Base-by-base conservation (phyloP, 495 filamentous ascomycete species). In the Tricharina praecox region DNA sequence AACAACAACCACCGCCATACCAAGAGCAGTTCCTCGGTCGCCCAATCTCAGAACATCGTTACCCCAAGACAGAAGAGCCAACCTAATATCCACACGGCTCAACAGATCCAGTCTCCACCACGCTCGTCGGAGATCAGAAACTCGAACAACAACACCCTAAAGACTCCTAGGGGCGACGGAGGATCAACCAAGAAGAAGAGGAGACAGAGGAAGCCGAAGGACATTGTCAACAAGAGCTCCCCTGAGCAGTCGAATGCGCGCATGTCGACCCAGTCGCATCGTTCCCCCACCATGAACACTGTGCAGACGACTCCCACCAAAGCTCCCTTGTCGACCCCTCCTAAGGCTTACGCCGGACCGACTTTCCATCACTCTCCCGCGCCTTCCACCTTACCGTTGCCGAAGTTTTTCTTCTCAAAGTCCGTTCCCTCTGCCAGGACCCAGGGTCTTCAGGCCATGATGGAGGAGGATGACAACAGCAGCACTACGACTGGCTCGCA, bases 301-400 rank as follows among this genome's bases (percentile, higher is more conserved):
- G 8, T 7, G 11, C 24, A 21, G 4, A 20, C 43, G 18, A 46
- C 43, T 16, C 30, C 25, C 13, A 46, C 25, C 3, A 32, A 46
- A n/a, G n/a, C n/a, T 20, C 15, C 34, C 8, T n/a, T 61, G 16
- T 67, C 66, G 11, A 72, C 74, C 19, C 65, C 73, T 15, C 71
- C 68, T 35, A 60, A 73, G 50, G 71, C 83, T 49, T 99, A 94
- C 63, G 90, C 90, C 11, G 90, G 90, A 13, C 82, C 87, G 13
- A 92, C 84, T 0, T 99, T 99, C 63, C 88, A 95, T 61, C 81
- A 84, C 9, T 99, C 90, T 1, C 90, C 90, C 11, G 87, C 86
- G 2, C 82, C 92, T 1, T 88, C 86, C 2, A 75, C 84, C n/a
- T 72, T 99, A 3, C 92, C 92, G 0, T 82, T 94, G 34, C 90